Percentiles rank a stretch among this genome's conserved stretches.
Evolutionary conservation across 305 asterid species (phyloP).

Genomic region (Salvia sclarea): DNA sequence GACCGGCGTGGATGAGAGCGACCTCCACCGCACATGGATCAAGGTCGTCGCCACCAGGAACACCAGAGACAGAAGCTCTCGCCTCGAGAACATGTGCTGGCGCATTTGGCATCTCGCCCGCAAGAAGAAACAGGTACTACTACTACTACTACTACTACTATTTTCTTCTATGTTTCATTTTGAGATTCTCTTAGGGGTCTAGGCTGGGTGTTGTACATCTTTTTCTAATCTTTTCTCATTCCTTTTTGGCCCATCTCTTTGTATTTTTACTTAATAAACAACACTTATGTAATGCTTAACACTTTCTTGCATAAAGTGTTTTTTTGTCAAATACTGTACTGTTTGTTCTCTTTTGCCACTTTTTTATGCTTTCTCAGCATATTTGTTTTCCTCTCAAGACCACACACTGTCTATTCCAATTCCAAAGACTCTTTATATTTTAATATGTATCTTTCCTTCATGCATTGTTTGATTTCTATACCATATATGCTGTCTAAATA

Average conservation of each 20-base stretch:
- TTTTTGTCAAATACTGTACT: constrained; percentile 36
- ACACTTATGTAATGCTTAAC: background rate
- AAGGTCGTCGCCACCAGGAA: constrained; percentile 89
- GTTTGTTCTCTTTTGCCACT: constrained; percentile 32
- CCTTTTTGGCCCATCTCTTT: constrained; percentile 17
- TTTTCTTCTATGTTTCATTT: no score
- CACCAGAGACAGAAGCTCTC: constrained; percentile 43
- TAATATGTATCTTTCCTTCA: background rate
- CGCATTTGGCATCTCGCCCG: constrained; percentile 97
- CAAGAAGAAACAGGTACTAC: constrained; percentile 78
- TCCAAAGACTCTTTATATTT: background rate
- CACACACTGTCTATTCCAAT: background rate
- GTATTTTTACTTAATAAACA: constrained; percentile 17
- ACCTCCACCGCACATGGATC: constrained; percentile 92
- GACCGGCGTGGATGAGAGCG: constrained; percentile 80
- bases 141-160: no score
- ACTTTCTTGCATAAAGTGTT: no score
- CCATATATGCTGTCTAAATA: no score
- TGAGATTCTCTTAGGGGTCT: constrained; percentile 1
- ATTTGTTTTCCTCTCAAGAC: background rate
- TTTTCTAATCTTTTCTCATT: constrained; percentile 18
- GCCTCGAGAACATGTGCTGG: constrained; percentile 98
- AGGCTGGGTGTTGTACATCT: constrained; percentile 13
- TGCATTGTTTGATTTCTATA: background rate
- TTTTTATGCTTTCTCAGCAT: constrained; percentile 7